Evolutionary conservation across 108 stramenopile genomes (phyloP), one percentile per base, ranked within the genome.

Genomic region (Bacterosira constricta): DNA sequence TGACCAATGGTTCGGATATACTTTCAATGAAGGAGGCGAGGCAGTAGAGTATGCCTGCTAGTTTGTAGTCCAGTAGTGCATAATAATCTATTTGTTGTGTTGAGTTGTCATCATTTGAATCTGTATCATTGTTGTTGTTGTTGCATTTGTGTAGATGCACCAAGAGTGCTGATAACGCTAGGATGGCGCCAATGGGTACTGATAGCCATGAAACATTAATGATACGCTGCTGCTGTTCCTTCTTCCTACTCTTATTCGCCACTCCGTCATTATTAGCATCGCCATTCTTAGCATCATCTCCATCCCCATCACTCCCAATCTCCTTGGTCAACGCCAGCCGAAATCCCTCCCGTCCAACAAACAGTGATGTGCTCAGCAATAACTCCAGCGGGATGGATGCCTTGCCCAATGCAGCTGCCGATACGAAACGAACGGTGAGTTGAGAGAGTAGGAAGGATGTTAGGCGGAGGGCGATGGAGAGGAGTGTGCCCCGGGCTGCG

Each of bases 341-440:
- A 77, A 94, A 93, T 15, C 92, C 93, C 74, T 97, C 96, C 9
- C 96, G 75, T 59, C 91, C 89, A 11, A 97, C 63, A 75, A 95
- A 97, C 10, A 95, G 71, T 4, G 86, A 67, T 11, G 90, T 91
- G 1, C 88, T 82, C 37, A 92, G 63, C 1, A 92, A 45, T 20
- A 97, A 63, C 61, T 97, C 96, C 55, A 97, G 62, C 34, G 83
- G 86, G 49, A 96, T 86, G 6, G 83, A 80, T 7, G 92, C 90
- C 76, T 79, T 82, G 10, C 96, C 96, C 38, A 96, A 59, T 5
- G 85, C 62, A 15, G 84, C 64, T 0, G 86, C 88, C 63, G 89
- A 81, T 18, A 84, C 80, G 46, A 85, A 77, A 18, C 94, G 90
- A 12, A 92, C 77, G 13, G 94, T 91, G 9, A 83, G 66, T 71